Evolutionary conservation across 345 rosid genomes (phyloP), one percentile per base, ranked within the genome.

Genomic region (Salix dunnii): DNA sequence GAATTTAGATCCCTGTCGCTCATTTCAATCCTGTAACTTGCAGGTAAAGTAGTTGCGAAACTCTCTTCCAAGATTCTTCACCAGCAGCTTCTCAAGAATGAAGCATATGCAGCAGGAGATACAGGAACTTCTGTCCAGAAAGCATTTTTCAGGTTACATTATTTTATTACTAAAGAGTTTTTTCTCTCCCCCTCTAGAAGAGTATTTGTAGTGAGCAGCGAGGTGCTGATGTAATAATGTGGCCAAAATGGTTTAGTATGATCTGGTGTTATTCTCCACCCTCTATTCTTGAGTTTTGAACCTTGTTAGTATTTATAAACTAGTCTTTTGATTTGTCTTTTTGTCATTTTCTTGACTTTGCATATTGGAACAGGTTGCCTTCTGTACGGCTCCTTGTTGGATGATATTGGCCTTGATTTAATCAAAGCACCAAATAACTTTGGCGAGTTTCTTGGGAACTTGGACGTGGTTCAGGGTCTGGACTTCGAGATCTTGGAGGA

Each of bases 11-110:
- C n/a, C n/a, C n/a, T n/a, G n/a, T n/a, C n/a, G n/a, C n/a, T n/a
- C n/a, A n/a, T n/a, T n/a, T n/a, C n/a, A n/a, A n/a, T n/a, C n/a
- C n/a, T n/a, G n/a, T n/a, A n/a, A n/a, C n/a, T n/a, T n/a, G n/a
- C n/a, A n/a, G n/a, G n/a, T n/a, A n/a, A n/a, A n/a, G n/a, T n/a
- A n/a, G n/a, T n/a, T n/a, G n/a, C n/a, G n/a, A n/a, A 94, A 81
- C 92, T 94, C 82, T 94, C 96, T 76, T 94, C 96, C 73, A 94
- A 94, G 88, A 90, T 43, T 89, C 90, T 94, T 76, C 98, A 94
- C 76, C 94, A 81, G 78, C 97, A 94, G 83, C 92, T 94, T 77
- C 88, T 87, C 48, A 89, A 84, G 86, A 73, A 82, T 73, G 97
- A 91, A 51, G 90, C 90, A 36, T 94, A 88, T 82, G 76, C 86